Evolutionary conservation across 1,139 yeast genomes (phyloP).

Genomic region (Sugiyamaella paludigena): DNA sequence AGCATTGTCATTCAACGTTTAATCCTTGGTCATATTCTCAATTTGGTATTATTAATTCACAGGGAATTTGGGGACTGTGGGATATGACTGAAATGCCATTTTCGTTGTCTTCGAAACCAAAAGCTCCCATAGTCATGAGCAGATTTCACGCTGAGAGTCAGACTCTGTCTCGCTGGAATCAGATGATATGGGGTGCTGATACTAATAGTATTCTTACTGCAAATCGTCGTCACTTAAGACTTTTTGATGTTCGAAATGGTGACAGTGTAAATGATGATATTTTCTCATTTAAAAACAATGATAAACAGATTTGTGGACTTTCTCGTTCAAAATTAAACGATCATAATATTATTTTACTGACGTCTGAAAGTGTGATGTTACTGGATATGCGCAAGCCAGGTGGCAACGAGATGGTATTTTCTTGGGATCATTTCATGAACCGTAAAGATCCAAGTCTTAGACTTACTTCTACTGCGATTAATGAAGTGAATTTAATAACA

Average conservation of each 20-base stretch:
- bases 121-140: not conserved
- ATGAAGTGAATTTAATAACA: slow-evolving; percentile 37
- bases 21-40: slow-evolving; percentile 23
- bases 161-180: slow-evolving; percentile 22
- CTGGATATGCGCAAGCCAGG: slow-evolving; percentile 26
- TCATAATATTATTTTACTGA: slow-evolving; percentile 28
- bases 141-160: slow-evolving; percentile 7
- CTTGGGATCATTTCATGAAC: slow-evolving; percentile 69
- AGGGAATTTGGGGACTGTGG: slow-evolving; percentile 23
- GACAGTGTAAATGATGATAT: not conserved
- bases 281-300: not conserved
- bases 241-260: slow-evolving; percentile 20
- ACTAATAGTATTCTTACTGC: slow-evolving; percentile 20
- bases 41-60: slow-evolving; percentile 20
- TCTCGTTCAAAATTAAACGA: slow-evolving; percentile 15
- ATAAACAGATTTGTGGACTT: slow-evolving; percentile 20
- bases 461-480: slow-evolving; percentile 38
- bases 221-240: slow-evolving; percentile 21
- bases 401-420: slow-evolving; percentile 43
- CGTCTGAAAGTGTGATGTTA: slow-evolving; percentile 30
- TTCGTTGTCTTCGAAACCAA: not conserved
- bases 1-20: slow-evolving; percentile 17
- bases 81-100: slow-evolving; percentile 5
- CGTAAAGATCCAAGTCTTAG: slow-evolving; percentile 55
- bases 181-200: slow-evolving; percentile 21